Evolutionary conservation across 305 asterid genomes (phyloP), one percentile per base, ranked within the genome.

Genomic region (Plantago coronopus): DNA sequence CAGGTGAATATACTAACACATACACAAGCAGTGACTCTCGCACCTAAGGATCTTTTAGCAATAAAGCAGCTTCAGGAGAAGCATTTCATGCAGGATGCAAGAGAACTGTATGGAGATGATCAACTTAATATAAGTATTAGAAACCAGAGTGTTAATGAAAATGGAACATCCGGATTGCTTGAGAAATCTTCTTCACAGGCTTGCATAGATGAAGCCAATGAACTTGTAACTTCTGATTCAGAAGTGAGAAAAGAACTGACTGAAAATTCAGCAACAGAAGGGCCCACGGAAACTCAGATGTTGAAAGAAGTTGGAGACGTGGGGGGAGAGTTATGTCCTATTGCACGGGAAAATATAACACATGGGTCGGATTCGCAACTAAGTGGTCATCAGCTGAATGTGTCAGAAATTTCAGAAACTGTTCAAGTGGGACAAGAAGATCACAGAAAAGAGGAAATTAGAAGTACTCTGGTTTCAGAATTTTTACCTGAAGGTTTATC

Each of bases 1-100:
- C 55, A 80, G 86, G 86, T 81, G 66, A 81, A 81, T 66, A 78
- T 81, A 60, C 66, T 81, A 71, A 81, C 87, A 43, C 87, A 81
- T 61, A 57, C 62, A 7, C 60, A 64, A 44, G 79, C 62, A 44
- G 72, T 66, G 63, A 59, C 38, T 5, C 58, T 81, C 21, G 7
- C 12, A 0, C 68, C 63, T 11, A 48, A 27, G 2, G 4, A 61
- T 11, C 81, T 78, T 65, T 5, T 5, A 17, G 10, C 4, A 3
- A 73, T 81, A 11, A 65, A 68, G 19, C 0, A 43, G 5, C 38
- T 73, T 53, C 76, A 73, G 61, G 16, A 18, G 54, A 17, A 47
- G 44, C 83, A 78, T 38, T 54, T 60, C 49, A 74, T 70, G 46
- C 87, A 81, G 74, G 87, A 78, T 71, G 48, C 59, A 62, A 65